Percentiles rank a stretch among this genome's conserved stretches.
Conservation (phyloP, 345 rosid species). For the Sonneratia alba region DNA sequence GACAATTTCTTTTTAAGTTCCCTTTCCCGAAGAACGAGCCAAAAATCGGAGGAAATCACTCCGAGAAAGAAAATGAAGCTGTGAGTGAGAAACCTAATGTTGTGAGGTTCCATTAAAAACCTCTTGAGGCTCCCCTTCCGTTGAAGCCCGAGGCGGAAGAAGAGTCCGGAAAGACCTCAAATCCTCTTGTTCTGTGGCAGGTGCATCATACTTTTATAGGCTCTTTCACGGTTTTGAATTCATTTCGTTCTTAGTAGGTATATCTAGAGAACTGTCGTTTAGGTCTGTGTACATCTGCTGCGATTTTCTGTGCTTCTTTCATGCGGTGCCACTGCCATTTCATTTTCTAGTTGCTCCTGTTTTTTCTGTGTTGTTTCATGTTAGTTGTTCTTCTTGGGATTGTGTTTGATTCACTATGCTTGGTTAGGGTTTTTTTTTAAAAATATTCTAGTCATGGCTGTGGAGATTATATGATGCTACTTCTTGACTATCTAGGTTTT, state of each 20-base stretch:
- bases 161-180: slow-evolving; percentile 15
- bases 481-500: neutral
- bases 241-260: neutral
- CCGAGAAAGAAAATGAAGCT: neutral
- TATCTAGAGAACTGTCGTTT: neutral
- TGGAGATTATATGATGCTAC: neutral
- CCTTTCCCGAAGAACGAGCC: slow-evolving; percentile 11
- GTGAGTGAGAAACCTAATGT: slow-evolving; percentile 8
- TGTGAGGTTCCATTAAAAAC: neutral
- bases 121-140: neutral
- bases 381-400: neutral
- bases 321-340: neutral
- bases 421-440: neutral
- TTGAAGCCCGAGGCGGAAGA: slow-evolving; percentile 16
- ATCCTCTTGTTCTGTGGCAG: slow-evolving; percentile 17
- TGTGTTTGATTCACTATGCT: neutral
- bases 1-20: slow-evolving; percentile 13
- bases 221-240: too few species aligned
- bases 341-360: neutral
- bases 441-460: neutral
- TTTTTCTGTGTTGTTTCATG: neutral
- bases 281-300: neutral
- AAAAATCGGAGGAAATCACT: neutral
- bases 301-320: neutral
- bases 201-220: neutral